These are phyloP conservation scores for Candida quercuum DNA, from an alignment of 805 yeast species.

Conservation along the genomic window DNA sequence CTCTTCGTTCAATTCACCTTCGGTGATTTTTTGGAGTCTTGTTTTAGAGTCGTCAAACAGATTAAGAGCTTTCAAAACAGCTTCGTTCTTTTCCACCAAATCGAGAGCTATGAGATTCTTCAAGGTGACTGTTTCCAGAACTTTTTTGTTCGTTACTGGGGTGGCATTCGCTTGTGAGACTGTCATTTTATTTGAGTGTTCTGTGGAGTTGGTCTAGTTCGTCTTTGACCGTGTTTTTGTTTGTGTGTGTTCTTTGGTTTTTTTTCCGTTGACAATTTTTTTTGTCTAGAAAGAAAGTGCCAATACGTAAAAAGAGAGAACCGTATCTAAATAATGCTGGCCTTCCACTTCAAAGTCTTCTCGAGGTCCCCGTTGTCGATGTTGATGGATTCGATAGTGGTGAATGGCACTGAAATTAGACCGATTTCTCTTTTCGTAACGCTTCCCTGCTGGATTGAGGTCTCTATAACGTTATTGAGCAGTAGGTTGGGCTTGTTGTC, in stretches of 20 bases:
- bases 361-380: constrained; percentile 14
- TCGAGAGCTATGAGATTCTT: constrained; percentile 23
- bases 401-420: constrained; percentile 20
- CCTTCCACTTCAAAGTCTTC: constrained; percentile 13
- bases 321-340: constrained; percentile 11
- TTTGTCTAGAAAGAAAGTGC: too few species aligned
- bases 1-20: constrained; percentile 5
- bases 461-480: constrained; percentile 17
- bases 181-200: constrained; percentile 9
- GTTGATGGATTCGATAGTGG: constrained; percentile 12
- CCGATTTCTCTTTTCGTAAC: constrained; percentile 13
- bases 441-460: neutral
- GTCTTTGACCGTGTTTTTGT: neutral
- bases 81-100: constrained; percentile 20
- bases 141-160: constrained; percentile 10
- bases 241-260: neutral
- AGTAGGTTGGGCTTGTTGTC: constrained; percentile 24
- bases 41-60: constrained; percentile 14
- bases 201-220: neutral
- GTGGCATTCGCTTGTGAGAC: constrained; percentile 16
- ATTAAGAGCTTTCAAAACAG: constrained; percentile 15
- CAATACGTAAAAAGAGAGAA: too few species aligned
- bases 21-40: neutral
- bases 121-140: constrained; percentile 21
- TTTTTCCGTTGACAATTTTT: neutral